A percentile compares a stretch with the other conserved stretches of the same genome.
phyloP scores from a whole-genome alignment of 768 basidiomycete genomes.

The Boletus tomentosulus region DNA sequence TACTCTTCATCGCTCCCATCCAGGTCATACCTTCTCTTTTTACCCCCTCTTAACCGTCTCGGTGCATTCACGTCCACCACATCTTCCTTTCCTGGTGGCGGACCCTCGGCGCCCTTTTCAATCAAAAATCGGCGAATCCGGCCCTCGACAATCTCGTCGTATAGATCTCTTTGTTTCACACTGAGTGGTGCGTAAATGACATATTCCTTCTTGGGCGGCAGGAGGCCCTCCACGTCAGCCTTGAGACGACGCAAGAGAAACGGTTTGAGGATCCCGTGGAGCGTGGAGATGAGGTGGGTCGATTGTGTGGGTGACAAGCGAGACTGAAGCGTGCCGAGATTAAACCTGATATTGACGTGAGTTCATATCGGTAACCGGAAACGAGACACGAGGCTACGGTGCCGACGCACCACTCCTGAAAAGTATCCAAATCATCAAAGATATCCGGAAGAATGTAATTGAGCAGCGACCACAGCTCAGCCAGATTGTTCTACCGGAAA shows the following conservation, averaged over 20 bases:
- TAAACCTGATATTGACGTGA: slow-evolving; percentile 48
- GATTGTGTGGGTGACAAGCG: slow-evolving; percentile 56
- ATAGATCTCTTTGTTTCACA: slow-evolving; percentile 76
- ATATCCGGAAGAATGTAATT: slow-evolving; percentile 96
- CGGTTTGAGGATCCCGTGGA: slow-evolving; percentile 91
- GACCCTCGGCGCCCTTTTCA: slow-evolving; percentile 27
- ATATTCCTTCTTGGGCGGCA: slow-evolving; percentile 95
- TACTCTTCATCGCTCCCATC: slow-evolving; percentile 63
- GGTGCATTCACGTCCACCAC: slow-evolving; percentile 30
- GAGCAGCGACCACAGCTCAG: slow-evolving; percentile 91
- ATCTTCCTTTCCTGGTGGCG: slow-evolving; percentile 13
- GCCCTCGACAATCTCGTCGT: slow-evolving; percentile 73
- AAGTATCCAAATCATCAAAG: slow-evolving; percentile 83
- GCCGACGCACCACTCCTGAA: slow-evolving; percentile 74
- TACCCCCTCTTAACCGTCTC: slow-evolving; percentile 34
- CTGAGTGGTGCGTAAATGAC: slow-evolving; percentile 90
- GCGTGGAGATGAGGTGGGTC: slow-evolving; percentile 63
- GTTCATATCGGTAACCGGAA: not conserved
- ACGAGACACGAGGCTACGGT: not conserved
- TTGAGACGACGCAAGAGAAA: slow-evolving; percentile 93
- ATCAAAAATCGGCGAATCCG: slow-evolving; percentile 64
- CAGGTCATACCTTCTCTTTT: slow-evolving; percentile 46
- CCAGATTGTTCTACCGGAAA: slow-evolving; percentile 81
- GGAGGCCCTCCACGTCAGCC: slow-evolving; percentile 70
- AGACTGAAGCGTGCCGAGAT: slow-evolving; percentile 60